Base-by-base conservation (phyloP, 2,329 filamentous ascomycete species). In the Ilyonectria destructans region DNA sequence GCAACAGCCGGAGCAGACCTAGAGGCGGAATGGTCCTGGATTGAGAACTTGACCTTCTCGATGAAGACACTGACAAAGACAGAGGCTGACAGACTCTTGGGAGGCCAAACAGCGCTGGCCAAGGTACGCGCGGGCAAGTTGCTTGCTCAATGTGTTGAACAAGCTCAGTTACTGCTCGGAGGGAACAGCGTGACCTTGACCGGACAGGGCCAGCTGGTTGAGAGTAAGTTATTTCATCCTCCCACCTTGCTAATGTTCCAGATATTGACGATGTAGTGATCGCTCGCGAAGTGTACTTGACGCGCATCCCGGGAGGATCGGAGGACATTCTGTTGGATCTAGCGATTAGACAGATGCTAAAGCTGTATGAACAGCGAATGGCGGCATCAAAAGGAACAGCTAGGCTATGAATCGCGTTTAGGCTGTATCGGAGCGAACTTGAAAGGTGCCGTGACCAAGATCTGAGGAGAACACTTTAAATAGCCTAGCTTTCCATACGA, bases 251-350 rank as follows among this genome's bases (percentile, higher is more conserved):
- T 13, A 43, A 13, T 29, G 9, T 15, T 55, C 7, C 8, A 17
- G 33, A 35, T 5, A 35, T 13, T 35, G 33, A 35, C 33, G 8
- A 35, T 9, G 19, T 23, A 58, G 56, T 48, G 35, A 52, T 60
- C 43, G 29, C 29, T 23, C 58, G 58, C 23, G 58, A 60, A 45
- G 35, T 60, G 21, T 43, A 37, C 15, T 26, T 40, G 19, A 29
- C 58, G 6, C 29, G 58, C n/a, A 49, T 60, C 1, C 58, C 58
- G 1, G 58, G 45, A n/a, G 58, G 46, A 4, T 37, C 31, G 3
- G 58, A 60, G 23, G 58, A 60, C 33, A 19, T 60, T 4, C 31
- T 60, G 26, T 29, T 60, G 10, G 58, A 60, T 19, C 19, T 60
- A 6, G 58, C 45, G 2, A 52, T 60, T 10, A 37, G 58, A 52